These are phyloP conservation scores for Chrysoporthe cubensis DNA, from an alignment of 2,329 filamentous ascomycete species.

Conservation along the genomic window DNA sequence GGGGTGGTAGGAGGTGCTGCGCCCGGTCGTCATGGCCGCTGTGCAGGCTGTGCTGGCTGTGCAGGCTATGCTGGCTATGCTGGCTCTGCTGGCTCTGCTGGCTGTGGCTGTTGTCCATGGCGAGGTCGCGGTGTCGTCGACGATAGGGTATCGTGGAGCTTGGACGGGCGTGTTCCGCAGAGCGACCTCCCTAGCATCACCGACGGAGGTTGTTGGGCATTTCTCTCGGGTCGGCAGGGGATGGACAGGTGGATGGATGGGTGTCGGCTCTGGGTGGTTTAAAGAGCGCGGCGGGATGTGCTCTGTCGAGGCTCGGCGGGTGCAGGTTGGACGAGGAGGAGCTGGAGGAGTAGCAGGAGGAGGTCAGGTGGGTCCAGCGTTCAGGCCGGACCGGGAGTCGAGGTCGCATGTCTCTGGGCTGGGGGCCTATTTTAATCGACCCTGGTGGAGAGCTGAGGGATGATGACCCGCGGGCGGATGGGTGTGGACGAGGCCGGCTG, in stretches of 20 bases:
- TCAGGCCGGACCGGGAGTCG: background rate
- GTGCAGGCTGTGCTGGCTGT: background rate
- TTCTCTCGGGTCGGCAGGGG: background rate
- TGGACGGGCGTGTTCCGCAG: background rate
- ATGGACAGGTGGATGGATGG: background rate
- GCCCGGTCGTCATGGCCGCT: slow-evolving; percentile 15
- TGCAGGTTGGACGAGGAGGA: background rate
- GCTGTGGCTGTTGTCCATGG: slow-evolving; percentile 7
- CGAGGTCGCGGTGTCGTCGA: background rate
- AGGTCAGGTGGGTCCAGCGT: background rate
- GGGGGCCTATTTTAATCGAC: slow-evolving; percentile 10
- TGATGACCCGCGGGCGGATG: background rate
- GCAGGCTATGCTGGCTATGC: background rate
- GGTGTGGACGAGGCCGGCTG: background rate
- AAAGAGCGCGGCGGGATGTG: background rate
- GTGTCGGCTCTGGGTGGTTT: background rate
- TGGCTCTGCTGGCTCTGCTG: background rate
- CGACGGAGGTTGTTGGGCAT: background rate
- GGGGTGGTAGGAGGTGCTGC: slow-evolving; percentile 11
- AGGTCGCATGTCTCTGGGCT: background rate
- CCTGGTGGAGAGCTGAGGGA: background rate
- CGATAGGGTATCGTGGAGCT: background rate
- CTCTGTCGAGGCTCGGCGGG: background rate
- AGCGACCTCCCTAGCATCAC: background rate
- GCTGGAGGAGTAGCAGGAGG: background rate